Evolutionary conservation across 2,329 filamentous ascomycete genomes (phyloP).

Genomic region (Parastagonospora nodorum): DNA sequence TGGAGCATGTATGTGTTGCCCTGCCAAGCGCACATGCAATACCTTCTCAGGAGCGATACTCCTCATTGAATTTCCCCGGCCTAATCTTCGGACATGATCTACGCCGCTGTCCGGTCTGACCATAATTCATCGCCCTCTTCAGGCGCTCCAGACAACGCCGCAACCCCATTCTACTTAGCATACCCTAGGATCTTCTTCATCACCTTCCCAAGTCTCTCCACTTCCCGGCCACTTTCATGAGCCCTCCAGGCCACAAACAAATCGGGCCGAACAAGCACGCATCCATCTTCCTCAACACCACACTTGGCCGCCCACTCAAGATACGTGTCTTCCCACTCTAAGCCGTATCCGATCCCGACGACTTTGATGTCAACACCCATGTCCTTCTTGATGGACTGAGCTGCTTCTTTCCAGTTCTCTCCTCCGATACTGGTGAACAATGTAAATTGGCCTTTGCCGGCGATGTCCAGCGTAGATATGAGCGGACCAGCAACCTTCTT

Average conservation of each 20-base stretch:
- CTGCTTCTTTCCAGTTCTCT: constrained; percentile 59
- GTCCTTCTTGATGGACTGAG: constrained; percentile 41
- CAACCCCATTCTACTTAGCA: not conserved
- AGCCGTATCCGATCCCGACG: constrained; percentile 61
- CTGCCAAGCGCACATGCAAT: too few relatives aligned
- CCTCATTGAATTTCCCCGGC: too few relatives aligned
- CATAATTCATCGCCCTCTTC: too few relatives aligned
- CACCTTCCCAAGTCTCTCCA: constrained; percentile 24
- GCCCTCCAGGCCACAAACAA: constrained; percentile 62
- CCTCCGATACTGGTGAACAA: constrained; percentile 59
- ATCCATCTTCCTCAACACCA: constrained; percentile 63
- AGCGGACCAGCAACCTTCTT: constrained; percentile 50
- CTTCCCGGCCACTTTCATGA: constrained; percentile 15
- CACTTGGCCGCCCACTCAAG: constrained; percentile 62
- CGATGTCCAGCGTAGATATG: constrained; percentile 65
- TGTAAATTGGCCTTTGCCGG: constrained; percentile 54
- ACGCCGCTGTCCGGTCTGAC: too few relatives aligned
- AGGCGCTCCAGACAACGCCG: too few relatives aligned
- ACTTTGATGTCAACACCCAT: constrained; percentile 55
- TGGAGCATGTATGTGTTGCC: too few relatives aligned
- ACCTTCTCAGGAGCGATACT: too few relatives aligned
- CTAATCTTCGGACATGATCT: too few relatives aligned
- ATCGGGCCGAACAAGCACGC: constrained; percentile 64
- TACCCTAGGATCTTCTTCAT: constrained; percentile 20
- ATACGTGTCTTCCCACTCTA: constrained; percentile 67